Conservation (phyloP, 2,329 filamentous ascomycete species). For the Chaetomiaceae sp. region DNA sequence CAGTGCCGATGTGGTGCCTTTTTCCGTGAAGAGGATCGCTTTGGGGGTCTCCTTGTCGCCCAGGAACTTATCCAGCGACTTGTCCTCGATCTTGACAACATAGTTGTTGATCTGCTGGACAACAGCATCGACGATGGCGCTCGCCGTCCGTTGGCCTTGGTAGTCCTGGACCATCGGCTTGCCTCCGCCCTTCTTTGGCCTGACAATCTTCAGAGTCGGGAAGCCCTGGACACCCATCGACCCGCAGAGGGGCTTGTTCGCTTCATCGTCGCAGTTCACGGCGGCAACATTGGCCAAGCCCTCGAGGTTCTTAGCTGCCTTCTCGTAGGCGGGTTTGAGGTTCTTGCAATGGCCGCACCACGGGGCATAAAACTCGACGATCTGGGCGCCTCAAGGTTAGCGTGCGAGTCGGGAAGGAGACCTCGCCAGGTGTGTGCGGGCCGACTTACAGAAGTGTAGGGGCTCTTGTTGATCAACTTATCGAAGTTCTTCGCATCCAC, state of each 20-base stretch:
- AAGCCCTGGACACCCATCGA: slow-evolving; percentile 88
- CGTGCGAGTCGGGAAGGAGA: not conserved
- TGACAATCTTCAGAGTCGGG: slow-evolving; percentile 90
- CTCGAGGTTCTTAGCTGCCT: slow-evolving; percentile 81
- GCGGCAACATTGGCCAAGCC: slow-evolving; percentile 93
- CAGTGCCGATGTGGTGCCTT: slow-evolving; percentile 79
- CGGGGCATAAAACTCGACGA: slow-evolving; percentile 86
- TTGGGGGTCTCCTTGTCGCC: slow-evolving; percentile 66
- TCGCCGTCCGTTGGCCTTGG: slow-evolving; percentile 75
- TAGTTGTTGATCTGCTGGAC: slow-evolving; percentile 87
- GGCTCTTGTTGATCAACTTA: slow-evolving; percentile 77
- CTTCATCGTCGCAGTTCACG: slow-evolving; percentile 89
- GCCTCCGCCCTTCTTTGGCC: slow-evolving; percentile 67
- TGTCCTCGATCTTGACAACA: slow-evolving; percentile 75
- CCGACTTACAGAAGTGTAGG: slow-evolving; percentile 75
- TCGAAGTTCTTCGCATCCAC: slow-evolving; percentile 76
- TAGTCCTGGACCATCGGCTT: slow-evolving; percentile 88
- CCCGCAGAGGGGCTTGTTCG: slow-evolving; percentile 83
- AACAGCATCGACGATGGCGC: slow-evolving; percentile 80
- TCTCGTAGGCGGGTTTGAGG: slow-evolving; percentile 93
- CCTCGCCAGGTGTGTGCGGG: no score
- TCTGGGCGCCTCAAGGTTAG: slow-evolving; percentile 34
- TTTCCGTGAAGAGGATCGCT: slow-evolving; percentile 88
- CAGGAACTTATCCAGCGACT: slow-evolving; percentile 72
- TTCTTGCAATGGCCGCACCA: slow-evolving; percentile 98